These are phyloP conservation scores for Clathrospora elynae DNA, from an alignment of 2,329 filamentous ascomycete species.

Conservation along the genomic window DNA sequence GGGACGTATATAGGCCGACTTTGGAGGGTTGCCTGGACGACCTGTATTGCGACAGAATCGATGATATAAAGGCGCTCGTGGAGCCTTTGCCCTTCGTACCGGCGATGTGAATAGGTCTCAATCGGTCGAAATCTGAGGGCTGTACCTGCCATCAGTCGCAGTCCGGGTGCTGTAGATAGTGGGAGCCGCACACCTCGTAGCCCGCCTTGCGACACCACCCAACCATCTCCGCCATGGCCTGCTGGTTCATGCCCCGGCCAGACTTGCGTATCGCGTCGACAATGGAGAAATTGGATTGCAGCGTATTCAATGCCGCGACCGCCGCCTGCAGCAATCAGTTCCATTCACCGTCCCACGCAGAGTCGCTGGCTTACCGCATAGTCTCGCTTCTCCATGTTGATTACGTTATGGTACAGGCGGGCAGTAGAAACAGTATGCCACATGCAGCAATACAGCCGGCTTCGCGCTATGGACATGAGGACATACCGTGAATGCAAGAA, in stretches of 20 bases:
- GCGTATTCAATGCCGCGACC: conserved; percentile 72
- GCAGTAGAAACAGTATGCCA: conserved; percentile 15
- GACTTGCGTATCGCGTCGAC: conserved; percentile 79
- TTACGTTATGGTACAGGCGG: conserved; percentile 23
- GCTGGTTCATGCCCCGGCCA: conserved; percentile 72
- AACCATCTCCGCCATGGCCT: conserved; percentile 80
- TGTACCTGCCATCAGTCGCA: conserved; percentile 37
- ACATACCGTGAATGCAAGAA: conserved; percentile 27
- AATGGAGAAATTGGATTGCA: conserved; percentile 79
- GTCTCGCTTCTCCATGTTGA: conserved; percentile 42
- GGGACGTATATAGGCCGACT: conserved; percentile 82
- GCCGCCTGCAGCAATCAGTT: conserved; percentile 61
- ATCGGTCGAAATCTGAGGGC: conserved; percentile 64
- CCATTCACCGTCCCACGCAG: neutral
- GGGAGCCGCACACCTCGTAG: conserved; percentile 65
- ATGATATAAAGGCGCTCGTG: conserved; percentile 81
- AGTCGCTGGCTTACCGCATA: conserved; percentile 39
- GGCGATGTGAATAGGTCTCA: conserved; percentile 79
- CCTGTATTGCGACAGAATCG: conserved; percentile 71
- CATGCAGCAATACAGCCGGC: conserved; percentile 23
- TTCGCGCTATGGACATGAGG: conserved; percentile 39
- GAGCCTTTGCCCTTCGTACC: conserved; percentile 96
- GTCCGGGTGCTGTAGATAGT: neutral
- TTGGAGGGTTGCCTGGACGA: conserved; percentile 55
- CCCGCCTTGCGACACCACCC: conserved; percentile 77